phyloP scores from a whole-genome alignment of 257 asterid genomes.

The Perilla frutescens region DNA sequence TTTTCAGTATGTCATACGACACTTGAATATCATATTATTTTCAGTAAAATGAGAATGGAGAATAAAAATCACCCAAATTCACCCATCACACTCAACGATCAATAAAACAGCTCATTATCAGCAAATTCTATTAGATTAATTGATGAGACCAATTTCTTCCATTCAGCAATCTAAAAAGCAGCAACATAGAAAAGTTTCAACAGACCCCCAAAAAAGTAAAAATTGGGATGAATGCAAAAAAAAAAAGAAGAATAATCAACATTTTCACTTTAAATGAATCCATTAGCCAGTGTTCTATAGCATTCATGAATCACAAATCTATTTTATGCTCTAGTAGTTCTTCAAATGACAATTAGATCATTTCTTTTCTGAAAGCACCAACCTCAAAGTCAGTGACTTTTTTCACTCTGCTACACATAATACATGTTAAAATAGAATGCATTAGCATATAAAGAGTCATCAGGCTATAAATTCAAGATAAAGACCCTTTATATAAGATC shows the following conservation, averaged over 20 bases:
- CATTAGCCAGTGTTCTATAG: conserved; percentile 3
- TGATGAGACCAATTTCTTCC: conserved; percentile 77
- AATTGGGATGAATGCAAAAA: background rate
- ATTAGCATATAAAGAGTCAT: conserved; percentile 13
- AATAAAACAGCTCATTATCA: too few species aligned
- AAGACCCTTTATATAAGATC: background rate
- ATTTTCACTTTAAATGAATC: background rate
- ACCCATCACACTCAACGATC: too few species aligned
- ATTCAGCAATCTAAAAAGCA: conserved; percentile 74
- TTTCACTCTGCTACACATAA: background rate
- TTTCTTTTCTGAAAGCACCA: conserved; percentile 1
- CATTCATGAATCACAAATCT: background rate
- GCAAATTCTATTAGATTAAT: too few species aligned
- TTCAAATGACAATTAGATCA: conserved; percentile 12
- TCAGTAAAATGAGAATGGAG: too few species aligned
- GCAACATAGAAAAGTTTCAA: conserved; percentile 5
- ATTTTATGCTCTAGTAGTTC: background rate
- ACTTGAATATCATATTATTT: too few species aligned
- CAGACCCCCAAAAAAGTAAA: background rate
- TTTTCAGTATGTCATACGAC: too few species aligned
- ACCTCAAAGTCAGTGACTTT: background rate
- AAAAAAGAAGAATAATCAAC: background rate
- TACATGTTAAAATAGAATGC: background rate
- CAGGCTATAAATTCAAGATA: background rate
- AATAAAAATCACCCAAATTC: too few species aligned